Evolutionary conservation across 192 early-diverging fungal species (phyloP).

Genomic region (Podila horticola): DNA sequence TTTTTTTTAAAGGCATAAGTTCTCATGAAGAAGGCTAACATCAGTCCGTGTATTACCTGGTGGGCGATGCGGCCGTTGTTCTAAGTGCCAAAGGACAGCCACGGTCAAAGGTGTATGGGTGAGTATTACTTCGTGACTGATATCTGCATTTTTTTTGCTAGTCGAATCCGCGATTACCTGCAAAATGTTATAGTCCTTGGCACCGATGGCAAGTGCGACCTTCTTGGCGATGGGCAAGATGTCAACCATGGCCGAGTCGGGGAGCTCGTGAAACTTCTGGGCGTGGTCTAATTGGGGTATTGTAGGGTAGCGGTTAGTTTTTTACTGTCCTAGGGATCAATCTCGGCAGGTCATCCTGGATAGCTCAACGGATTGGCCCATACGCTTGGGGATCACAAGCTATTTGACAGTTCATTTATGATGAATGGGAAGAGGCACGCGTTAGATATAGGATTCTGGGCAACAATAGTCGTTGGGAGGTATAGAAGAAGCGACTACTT

Average conservation of each 20-base stretch:
- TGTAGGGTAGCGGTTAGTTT: background rate
- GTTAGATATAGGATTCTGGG: too few relatives aligned
- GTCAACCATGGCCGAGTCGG: constrained; percentile 86
- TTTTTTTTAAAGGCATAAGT: background rate
- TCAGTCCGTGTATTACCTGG: constrained; percentile 51
- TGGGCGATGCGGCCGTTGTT: constrained; percentile 68
- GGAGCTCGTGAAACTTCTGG: constrained; percentile 89
- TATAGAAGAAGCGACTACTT: background rate
- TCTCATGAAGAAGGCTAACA: background rate
- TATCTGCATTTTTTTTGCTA: background rate
- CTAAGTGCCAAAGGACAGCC: constrained; percentile 10
- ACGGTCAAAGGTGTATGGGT: too few relatives aligned
- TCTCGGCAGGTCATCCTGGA: background rate
- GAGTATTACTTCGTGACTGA: too few relatives aligned
- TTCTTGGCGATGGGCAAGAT: constrained; percentile 90
- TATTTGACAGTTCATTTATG: background rate
- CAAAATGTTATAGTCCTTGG: constrained; percentile 85
- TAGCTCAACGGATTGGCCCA: background rate
- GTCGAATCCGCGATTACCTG: constrained; percentile 55
- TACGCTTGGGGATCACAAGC: constrained; percentile 32
- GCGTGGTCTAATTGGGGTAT: constrained; percentile 72
- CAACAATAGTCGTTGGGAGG: too few relatives aligned
- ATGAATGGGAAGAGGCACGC: background rate
- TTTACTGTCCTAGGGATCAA: background rate
- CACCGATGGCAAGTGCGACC: constrained; percentile 79